Conservation (phyloP, 164 flowering plant genomes). For the Annona squamosa region DNA sequence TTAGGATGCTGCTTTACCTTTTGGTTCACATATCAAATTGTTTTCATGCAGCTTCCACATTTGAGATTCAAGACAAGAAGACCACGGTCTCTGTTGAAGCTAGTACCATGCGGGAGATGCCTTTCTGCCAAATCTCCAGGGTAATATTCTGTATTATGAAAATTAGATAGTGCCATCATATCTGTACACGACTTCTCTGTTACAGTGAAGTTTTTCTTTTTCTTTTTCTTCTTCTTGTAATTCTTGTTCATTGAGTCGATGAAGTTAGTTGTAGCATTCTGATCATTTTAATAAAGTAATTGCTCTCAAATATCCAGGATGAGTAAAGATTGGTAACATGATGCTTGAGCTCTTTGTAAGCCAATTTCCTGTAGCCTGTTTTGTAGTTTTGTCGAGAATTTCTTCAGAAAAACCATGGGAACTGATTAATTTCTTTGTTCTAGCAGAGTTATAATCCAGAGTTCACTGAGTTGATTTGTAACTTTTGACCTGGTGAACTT, state of each 20-base stretch:
- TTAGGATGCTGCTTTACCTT: background rate
- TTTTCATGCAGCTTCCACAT: constrained; percentile 28
- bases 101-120: constrained; percentile 28
- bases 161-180: constrained; percentile 6
- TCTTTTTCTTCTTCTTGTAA: constrained; percentile 19
- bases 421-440: background rate
- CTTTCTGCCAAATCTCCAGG: constrained; percentile 26
- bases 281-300: constrained; percentile 24
- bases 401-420: background rate
- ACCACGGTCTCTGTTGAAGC: constrained; percentile 27
- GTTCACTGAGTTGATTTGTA: background rate
- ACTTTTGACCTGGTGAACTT: background rate
- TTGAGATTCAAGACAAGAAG: constrained; percentile 23
- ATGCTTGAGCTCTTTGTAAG: background rate
- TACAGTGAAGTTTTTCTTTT: constrained; percentile 14
- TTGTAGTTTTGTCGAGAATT: background rate
- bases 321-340: background rate
- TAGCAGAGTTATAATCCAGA: background rate
- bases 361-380: background rate
- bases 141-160: constrained; percentile 10
- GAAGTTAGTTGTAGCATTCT: constrained; percentile 24
- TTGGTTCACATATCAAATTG: background rate
- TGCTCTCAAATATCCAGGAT: constrained; percentile 12
- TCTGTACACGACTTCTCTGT: background rate
- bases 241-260: constrained; percentile 24